Conservation (phyloP, 1,284 basidiomycete genomes). For the Heterobasidion parviporum region DNA sequence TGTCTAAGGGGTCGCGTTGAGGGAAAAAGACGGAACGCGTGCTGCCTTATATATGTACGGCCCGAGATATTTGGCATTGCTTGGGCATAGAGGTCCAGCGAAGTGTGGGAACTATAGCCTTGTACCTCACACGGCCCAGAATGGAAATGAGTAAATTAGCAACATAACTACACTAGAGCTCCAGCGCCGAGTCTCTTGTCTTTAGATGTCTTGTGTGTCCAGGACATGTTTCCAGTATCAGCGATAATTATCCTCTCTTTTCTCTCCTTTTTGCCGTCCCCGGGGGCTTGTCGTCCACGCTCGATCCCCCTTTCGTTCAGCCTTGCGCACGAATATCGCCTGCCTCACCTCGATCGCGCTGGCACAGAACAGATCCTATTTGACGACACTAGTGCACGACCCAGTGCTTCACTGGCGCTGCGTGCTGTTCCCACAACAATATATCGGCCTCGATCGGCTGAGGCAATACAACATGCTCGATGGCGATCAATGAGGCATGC, state of each 20-base stretch:
- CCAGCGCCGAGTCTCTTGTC: neutral
- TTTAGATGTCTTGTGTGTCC: neutral
- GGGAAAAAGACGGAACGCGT: slow-evolving; percentile 10
- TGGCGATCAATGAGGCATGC: slow-evolving; percentile 36
- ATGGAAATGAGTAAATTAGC: too few species aligned
- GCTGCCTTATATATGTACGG: neutral
- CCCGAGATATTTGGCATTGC: neutral
- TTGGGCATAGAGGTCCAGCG: neutral
- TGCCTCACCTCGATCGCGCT: neutral
- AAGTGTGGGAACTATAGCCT: too few species aligned
- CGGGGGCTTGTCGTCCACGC: neutral
- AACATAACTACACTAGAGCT: too few species aligned
- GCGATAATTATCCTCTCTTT: neutral
- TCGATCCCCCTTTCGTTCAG: neutral
- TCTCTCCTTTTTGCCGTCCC: neutral
- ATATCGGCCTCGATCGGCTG: slow-evolving; percentile 48
- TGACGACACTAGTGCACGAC: neutral
- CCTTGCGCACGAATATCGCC: neutral
- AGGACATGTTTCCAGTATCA: neutral
- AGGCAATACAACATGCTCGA: slow-evolving; percentile 43
- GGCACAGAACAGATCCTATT: neutral
- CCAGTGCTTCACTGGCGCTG: slow-evolving; percentile 24
- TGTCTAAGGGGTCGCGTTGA: slow-evolving; percentile 66
- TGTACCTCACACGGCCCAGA: too few species aligned
- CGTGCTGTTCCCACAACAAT: slow-evolving; percentile 48